Evolutionary conservation across 73 alveolate genomes (phyloP), one percentile per base, ranked within the genome.

Genomic region (Paramecium pentaurelia): DNA sequence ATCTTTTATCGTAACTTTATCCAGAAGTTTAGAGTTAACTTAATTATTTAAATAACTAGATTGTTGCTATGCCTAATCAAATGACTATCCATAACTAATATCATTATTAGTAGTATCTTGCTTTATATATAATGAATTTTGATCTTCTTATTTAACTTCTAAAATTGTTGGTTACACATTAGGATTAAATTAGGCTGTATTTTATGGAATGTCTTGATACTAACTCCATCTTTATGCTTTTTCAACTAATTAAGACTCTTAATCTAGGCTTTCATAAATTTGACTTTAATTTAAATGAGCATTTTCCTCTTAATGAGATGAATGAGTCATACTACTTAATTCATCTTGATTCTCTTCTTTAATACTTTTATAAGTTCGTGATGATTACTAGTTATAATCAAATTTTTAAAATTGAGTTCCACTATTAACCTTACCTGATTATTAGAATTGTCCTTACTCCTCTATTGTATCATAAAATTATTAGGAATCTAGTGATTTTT

Each of bases 401-500:
- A 18, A 75, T 20, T 75, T 75, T 12, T 75, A 75, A 12, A 60
- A 75, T 75, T 75, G 20, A 18, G 60, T 75, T 6, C 60, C 88
- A 6, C 6, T 75, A 9, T 25, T 36, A 4, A 38, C 28, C 37
- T n/a, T 36, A 18, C 36, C 47, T 38, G 58, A 38, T 75, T 42
- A 10, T 36, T 75, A 75, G 88, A 42, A 38, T 42, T 75, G 20
- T 25, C 47, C 64, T 25, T 75, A 25, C 40, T 75, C 58, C 20
- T 75, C 88, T 16, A 75, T 38, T 6, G 88, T 75, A 2, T 75
- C 58, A 75, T 75, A 37, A 14, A 75, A 75, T 38, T 75, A 75
- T 42, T 75, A 20, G 10, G 88, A 75, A 75, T 75, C 88, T n/a
- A 75, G 0, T 30, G 88, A 75, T 75, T 75, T 64, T 64, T 64